Evolutionary conservation across 495 filamentous ascomycete genomes (phyloP), one percentile per base, ranked within the genome.

Genomic region (Lasiosphaeris hirsuta): DNA sequence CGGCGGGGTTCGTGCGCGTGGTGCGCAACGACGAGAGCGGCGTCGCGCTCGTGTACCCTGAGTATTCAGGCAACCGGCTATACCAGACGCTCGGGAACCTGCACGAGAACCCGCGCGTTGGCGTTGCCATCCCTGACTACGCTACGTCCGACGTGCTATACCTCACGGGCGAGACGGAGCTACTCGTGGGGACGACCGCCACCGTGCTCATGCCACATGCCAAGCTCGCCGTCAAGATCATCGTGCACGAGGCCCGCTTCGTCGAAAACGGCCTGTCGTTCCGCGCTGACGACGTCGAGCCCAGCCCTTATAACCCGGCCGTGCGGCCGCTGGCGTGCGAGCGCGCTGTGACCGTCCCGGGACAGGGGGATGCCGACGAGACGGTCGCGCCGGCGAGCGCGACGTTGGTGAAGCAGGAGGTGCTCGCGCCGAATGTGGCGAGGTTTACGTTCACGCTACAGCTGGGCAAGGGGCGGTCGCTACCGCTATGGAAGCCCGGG

Each of bases 21-120:
- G 52, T 85, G 0, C 75, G 74, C 23, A 88, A 88, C 65, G 56
- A 70, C 2, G 63, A 57, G 4, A 81, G 76, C 0, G 67, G 63
- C 4, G 63, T 64, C 4, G 78, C 80, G 3, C 63, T 93, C 30
- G 77, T 85, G 13, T 94, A 87, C 69, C 89, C 90, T 0, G 90
- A 94, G 68, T 90, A 88, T 68, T 88, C 85, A 30, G 90, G 89
- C 3, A 92, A 96, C 67, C 75, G 87, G 40, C 74, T 93, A 0
- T 94, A 94, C 58, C 90, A 95, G 69, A 87, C 86, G 1, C 75
- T 93, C 7, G 90, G 89, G 1, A 92, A 93, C 62, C 71, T 93
- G 7, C 70, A 78, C 34, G 74, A 73, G n/a, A 86, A 81, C 38
- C 88, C 88, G 14, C 67, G 70, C 43, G 81, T 88, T 13, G 70